These are phyloP conservation scores for Diversispora epigaea DNA, from an alignment of 192 early-diverging fungal genomes.

Conservation along the genomic window DNA sequence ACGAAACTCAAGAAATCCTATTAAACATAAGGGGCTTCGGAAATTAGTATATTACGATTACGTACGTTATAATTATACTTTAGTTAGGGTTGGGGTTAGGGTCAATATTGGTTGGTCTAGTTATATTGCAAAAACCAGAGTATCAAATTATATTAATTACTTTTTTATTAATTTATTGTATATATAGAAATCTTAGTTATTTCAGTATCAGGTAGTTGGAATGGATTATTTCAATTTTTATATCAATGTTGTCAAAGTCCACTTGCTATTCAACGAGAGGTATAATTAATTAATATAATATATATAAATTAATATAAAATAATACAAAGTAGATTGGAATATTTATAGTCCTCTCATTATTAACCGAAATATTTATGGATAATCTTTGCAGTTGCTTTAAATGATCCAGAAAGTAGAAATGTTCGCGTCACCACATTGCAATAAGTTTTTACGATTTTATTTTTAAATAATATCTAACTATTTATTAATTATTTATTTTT, in stretches of 20 bases:
- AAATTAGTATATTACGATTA: no score
- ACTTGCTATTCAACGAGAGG: conserved; percentile 71
- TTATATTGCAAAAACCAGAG: no score
- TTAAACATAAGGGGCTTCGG: no score
- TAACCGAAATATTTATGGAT: conserved; percentile 68
- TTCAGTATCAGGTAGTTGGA: conserved; percentile 75
- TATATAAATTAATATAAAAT: neutral
- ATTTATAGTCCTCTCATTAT: conserved; percentile 82
- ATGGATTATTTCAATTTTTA: conserved; percentile 73
- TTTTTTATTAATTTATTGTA: no score
- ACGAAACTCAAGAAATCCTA: no score
- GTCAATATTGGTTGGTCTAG: no score
- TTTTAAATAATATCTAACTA: neutral
- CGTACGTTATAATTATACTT: no score
- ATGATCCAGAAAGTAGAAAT: conserved; percentile 78
- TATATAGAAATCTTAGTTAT: no score
- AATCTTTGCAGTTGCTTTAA: conserved; percentile 68
- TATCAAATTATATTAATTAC: no score
- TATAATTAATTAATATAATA: conserved; percentile 29
- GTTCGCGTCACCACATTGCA: conserved; percentile 81
- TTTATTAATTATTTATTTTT: conserved; percentile 9
- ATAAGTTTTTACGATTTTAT: conserved; percentile 34
- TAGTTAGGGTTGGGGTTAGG: no score
- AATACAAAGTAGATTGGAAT: conserved; percentile 65
- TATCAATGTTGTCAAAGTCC: conserved; percentile 77